Conservation (phyloP, 805 yeast genomes). For the Groenewaldozyma salmanticensis region DNA sequence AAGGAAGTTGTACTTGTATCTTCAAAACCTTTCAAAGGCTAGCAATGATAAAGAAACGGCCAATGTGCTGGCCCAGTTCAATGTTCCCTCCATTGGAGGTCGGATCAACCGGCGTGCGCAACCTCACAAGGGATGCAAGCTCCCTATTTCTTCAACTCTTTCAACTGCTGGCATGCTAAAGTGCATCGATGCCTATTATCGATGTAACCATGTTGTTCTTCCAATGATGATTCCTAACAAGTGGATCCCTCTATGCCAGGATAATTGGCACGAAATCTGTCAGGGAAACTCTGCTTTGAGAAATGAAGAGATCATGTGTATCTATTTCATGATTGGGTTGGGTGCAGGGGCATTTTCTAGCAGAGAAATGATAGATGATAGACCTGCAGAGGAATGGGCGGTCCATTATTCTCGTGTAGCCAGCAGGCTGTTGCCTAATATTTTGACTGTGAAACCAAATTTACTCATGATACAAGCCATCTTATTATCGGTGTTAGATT, state of each 20-base stretch:
- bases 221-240: slow-evolving; percentile 2
- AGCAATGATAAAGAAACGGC: not conserved
- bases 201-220: slow-evolving; percentile 1
- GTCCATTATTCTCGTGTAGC: not conserved
- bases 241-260: slow-evolving; percentile 3
- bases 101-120: too few species aligned
- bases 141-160: not conserved
- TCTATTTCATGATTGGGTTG: slow-evolving; percentile 2
- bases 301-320: slow-evolving; percentile 2
- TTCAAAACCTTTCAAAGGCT: not conserved
- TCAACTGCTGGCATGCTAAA: slow-evolving; percentile 3
- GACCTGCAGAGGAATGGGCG: slow-evolving; percentile 4
- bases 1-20: slow-evolving; percentile 4
- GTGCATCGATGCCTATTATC: slow-evolving; percentile 3
- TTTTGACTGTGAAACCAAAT: not conserved
- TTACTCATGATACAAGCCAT: slow-evolving; percentile 2
- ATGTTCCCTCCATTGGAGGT: not conserved
- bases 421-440: slow-evolving; percentile 1
- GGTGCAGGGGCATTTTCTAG: slow-evolving; percentile 2
- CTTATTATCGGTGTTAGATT: not conserved
- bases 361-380: not conserved
- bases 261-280: slow-evolving; percentile 3
- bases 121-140: too few species aligned
- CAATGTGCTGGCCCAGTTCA: not conserved
- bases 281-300: not conserved